Base-by-base conservation (phyloP, 768 basidiomycete genomes). In the Auricularia sp. region DNA sequence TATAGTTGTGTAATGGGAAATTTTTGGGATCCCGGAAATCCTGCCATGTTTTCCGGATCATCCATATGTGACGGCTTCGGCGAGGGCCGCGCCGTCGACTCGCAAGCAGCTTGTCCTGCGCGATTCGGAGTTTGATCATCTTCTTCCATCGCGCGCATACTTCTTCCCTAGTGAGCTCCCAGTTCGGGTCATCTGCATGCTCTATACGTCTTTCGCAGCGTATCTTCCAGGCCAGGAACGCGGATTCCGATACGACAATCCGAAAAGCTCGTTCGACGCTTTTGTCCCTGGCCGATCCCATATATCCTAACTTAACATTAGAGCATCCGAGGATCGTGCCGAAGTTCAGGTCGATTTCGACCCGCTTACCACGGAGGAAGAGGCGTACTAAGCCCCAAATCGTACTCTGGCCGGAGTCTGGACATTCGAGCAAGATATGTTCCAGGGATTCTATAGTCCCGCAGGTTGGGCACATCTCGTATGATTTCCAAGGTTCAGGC, bases 341-440 rank as follows among this genome's bases (percentile, higher is more conserved):
- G n/a, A 51, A 7, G 3, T 5, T 21, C 13, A 16, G 47, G 3
- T 51, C 47, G 5, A 51, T 14, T 21, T 21, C 68, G 39, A 16
- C 56, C 5, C n/a, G 1, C 64, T n/a, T n/a, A n/a, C n/a, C n/a
- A n/a, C n/a, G n/a, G n/a, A 66, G 67, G 0, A 68, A 63, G 1
- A 65, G 10, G 34, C 64, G 34, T 16, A 63, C 65, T 5, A 68
- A 58, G 10, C 61, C 18, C 69, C 69, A 70, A 62, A 70, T 24
- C 63, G 39, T 29, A 37, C 18, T 35, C 58, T 69, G 71, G 0
- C 68, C 71, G 2, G 68, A 64, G 2, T 63, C 63, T 13, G 62
- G 29, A 63, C 71, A 72, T 34, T 67, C 63, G 3, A 67, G 65
- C 3, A 72, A 65, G 36, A 72, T 72, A 61, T 72, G 70, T 5